Base-by-base conservation (phyloP, 179 eudicot species). In the Beta lomatogona region DNA sequence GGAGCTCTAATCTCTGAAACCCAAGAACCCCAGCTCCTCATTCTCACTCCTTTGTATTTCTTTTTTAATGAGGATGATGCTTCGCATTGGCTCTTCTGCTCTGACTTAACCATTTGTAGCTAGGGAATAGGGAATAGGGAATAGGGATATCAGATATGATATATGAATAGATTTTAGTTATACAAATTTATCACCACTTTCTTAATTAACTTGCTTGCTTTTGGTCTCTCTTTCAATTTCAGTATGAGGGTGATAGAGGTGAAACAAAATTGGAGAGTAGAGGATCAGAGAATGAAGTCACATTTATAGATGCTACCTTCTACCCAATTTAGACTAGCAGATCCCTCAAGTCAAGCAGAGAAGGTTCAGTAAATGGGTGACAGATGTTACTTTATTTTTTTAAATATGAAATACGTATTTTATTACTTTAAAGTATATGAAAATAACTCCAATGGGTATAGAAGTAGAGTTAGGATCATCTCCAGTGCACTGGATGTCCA, bases 11-110 rank as follows among this genome's bases (percentile, higher is more conserved):
- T 91, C 58, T 95, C 98, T 21, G 97, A 92, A 0, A 95, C 98
- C 95, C 97, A 95, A 71, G 98, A 92, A 0, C 98, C 98, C 98
- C 98, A 93, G 41, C 95, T 95, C 73, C 98, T 91, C 98, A 95
- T 95, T 76, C 98, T 86, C 11, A 95, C 98, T 73, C 98, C 98
- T 64, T 91, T 95, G 87, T 86, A 95, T 81, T 92, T 93, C 86
- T 90, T 92, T 86, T 85, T 89, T 63, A 90, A 69, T 25, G 28
- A 25, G 28, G 28, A 25, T 25, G 28, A 10, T 48, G 82, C 25
- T 78, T 74, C 81, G 65, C 91, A 69, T 76, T 85, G 84, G 68
- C 79, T 81, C 77, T 85, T 87, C 18, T 58, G 86, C 83, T 92
- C 93, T 36, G 86, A 75, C 86, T 91, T 92, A 82, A 89, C 90